These are phyloP conservation scores for Kluyveromyces aestuarii DNA, from an alignment of 805 yeast genomes.

Conservation along the genomic window DNA sequence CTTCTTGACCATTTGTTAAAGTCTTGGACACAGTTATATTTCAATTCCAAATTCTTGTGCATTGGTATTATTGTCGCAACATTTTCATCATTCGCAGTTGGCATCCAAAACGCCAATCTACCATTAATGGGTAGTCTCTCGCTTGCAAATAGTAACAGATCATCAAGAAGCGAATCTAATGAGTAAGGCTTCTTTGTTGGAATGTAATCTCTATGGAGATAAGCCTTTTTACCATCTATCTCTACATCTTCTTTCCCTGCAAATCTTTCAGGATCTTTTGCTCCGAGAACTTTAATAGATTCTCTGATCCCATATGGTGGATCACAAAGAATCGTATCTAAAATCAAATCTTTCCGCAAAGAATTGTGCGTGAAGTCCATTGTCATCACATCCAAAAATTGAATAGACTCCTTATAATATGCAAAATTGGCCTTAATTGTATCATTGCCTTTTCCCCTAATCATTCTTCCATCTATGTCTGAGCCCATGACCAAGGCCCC, in stretches of 20 bases:
- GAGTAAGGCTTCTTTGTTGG: slow-evolving; percentile 91
- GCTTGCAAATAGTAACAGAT: slow-evolving; percentile 65
- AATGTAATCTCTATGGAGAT: slow-evolving; percentile 68
- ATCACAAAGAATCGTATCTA: slow-evolving; percentile 86
- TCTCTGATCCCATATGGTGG: slow-evolving; percentile 98
- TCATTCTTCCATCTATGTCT: slow-evolving; percentile 80
- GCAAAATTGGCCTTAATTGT: slow-evolving; percentile 55
- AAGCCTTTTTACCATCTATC: slow-evolving; percentile 77
- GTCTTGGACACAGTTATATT: slow-evolving; percentile 72
- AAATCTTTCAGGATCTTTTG: slow-evolving; percentile 57
- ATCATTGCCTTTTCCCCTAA: slow-evolving; percentile 51
- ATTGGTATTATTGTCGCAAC: slow-evolving; percentile 64
- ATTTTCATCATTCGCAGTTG: slow-evolving; percentile 84
- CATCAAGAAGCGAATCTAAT: slow-evolving; percentile 67
- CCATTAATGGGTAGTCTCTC: slow-evolving; percentile 65
- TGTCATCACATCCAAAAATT: slow-evolving; percentile 66
- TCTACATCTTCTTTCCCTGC: slow-evolving; percentile 62
- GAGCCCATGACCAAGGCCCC: slow-evolving; percentile 80
- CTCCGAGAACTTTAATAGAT: slow-evolving; percentile 88
- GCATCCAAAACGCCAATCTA: slow-evolving; percentile 94
- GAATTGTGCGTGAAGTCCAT: slow-evolving; percentile 96
- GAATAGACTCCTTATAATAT: slow-evolving; percentile 52
- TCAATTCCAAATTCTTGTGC: slow-evolving; percentile 62
- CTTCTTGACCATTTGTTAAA: slow-evolving; percentile 93
- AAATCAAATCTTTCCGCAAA: slow-evolving; percentile 46